phyloP scores from a whole-genome alignment of 441 rosid genomes.

The Metrosideros polymorpha region DNA sequence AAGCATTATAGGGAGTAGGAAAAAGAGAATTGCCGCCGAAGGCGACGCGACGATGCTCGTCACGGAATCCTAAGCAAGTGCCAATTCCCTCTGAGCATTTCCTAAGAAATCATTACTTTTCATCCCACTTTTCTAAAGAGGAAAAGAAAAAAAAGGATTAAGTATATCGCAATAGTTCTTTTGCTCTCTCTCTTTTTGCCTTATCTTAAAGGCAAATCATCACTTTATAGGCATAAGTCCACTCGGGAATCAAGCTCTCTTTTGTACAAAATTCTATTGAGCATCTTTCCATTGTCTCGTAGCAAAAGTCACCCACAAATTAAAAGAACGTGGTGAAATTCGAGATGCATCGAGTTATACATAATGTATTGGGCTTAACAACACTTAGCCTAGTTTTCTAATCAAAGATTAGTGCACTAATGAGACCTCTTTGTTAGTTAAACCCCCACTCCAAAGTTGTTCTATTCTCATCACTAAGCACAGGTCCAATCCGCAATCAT shows the following conservation, averaged over 20 bases:
- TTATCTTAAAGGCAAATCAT: background rate
- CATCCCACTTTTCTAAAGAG: background rate
- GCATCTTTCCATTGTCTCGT: background rate
- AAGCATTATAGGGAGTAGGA: background rate
- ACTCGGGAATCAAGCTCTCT: background rate
- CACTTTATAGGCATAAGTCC: background rate
- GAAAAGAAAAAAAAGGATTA: background rate
- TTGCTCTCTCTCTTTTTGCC: background rate
- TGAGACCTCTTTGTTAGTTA: background rate
- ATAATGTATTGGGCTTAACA: background rate
- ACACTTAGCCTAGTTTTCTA: background rate
- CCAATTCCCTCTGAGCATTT: background rate
- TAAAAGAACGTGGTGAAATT: background rate
- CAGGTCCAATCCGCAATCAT: slow-evolving; percentile 4
- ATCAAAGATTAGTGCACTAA: background rate
- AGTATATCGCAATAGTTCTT: background rate
- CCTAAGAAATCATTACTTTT: background rate
- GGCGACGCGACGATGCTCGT: background rate
- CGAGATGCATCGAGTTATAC: background rate
- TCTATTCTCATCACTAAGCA: background rate
- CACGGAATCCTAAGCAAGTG: background rate
- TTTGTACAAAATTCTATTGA: background rate
- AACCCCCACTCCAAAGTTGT: background rate
- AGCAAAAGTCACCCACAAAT: background rate
- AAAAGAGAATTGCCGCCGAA: background rate